Base-by-base conservation (phyloP, 306 rosid genomes). In the Vigna trinervia region DNA sequence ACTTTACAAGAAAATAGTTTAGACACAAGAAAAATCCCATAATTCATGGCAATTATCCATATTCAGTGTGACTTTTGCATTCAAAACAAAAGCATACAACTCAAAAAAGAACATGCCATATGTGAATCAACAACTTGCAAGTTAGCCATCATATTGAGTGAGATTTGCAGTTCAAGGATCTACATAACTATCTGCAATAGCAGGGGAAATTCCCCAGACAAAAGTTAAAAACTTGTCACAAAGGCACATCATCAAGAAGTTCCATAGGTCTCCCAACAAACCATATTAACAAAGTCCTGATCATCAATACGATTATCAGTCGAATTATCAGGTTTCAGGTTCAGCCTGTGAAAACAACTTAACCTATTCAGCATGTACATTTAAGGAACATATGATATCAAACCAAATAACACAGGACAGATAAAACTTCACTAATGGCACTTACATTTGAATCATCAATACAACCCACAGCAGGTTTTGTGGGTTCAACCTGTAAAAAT, bases 301-400 rank as follows among this genome's bases (percentile, higher is more conserved):
- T 47, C 64, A 67, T 58, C 76, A 22, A 13, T 47, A 75, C 17
- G 72, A 63, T 34, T 57, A 65, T 60, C 86, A 68, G 65, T 59
- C 12, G 75, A 43, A 69, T 68, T 78, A 53, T 56, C 86, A 68
- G 83, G 63, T 61, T 69, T 34, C 38, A 36, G 41, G 41, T 36
- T 36, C 78, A 74, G 5, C 84, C 86, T 83, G 78, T 63, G 15
- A 74, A 62, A 83, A 74, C 61, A 69, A 69, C 67, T 20, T n/a
- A 26, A 64, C 51, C 64, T 48, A 9, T 30, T 78, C 36, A 53
- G 63, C 22, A 50, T 34, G 38, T 78, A 38, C 13, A 13, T 50
- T 46, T 66, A 12, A 38, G 47, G 66, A 26, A 77, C 57, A 73
- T n/a, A 82, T n/a, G 50, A 58, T 48, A 28, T 38, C 10, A 73